Evolutionary conservation across 495 filamentous ascomycete species (phyloP).

Genomic region (Apodospora peruviana): DNA sequence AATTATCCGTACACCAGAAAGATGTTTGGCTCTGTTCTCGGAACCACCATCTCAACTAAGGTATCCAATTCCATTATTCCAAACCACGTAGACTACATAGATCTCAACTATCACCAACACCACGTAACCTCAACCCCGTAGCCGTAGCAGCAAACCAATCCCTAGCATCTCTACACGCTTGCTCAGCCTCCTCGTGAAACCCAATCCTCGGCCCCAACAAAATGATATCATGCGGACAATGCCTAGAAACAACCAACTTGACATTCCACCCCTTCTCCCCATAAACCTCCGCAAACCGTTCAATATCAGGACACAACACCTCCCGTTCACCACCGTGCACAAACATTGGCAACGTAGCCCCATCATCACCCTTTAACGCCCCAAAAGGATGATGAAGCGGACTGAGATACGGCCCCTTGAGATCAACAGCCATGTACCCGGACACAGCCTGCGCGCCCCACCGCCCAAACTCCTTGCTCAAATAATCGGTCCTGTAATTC

Average conservation of each 20-base stretch:
- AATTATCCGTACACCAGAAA: no score
- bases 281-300: constrained; percentile 7
- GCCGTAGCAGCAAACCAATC: no score
- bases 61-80: no score
- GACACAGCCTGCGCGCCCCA: constrained; percentile 16
- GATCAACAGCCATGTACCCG: constrained; percentile 2
- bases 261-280: constrained; percentile 14
- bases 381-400: constrained; percentile 15
- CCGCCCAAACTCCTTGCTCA: constrained; percentile 11
- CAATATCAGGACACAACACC: constrained; percentile 14
- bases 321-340: constrained; percentile 12
- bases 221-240: constrained; percentile 22
- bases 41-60: no score
- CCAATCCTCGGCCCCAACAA: constrained; percentile 18
- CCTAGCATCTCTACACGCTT: constrained; percentile 9
- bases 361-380: neutral
- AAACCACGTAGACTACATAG: no score
- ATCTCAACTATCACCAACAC: no score
- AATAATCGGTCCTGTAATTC: constrained; percentile 20
- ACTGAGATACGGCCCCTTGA: constrained; percentile 11
- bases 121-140: no score
- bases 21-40: no score
- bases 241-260: constrained; percentile 8
- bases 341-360: constrained; percentile 16
- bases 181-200: constrained; percentile 16